A percentile compares a stretch with the other conserved stretches of the same genome.
These are phyloP conservation scores for Penicillium sclerotiorum DNA, from an alignment of 2,329 filamentous ascomycete genomes.

Conservation along the genomic window DNA sequence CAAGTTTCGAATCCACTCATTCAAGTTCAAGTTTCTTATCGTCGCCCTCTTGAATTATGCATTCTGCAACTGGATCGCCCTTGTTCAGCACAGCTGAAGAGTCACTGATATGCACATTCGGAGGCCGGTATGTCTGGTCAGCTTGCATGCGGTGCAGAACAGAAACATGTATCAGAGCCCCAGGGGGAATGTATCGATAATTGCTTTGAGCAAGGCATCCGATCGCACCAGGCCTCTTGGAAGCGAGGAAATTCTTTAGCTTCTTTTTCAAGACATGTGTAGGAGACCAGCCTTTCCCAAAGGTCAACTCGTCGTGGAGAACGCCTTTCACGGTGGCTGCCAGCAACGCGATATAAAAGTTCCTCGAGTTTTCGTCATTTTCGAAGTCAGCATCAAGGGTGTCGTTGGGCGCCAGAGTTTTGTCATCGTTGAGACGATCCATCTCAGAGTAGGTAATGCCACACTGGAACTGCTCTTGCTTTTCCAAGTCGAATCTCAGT, in stretches of 20 bases:
- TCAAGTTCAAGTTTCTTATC: too few relatives aligned
- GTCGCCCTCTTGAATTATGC: too few relatives aligned
- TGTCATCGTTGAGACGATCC: background rate
- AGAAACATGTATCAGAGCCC: background rate
- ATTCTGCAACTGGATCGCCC: too few relatives aligned
- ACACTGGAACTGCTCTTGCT: background rate
- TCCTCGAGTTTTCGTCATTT: background rate
- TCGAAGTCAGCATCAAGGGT: too few relatives aligned
- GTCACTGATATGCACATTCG: background rate
- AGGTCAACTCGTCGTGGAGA: background rate
- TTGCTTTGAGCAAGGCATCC: background rate
- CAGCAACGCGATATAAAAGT: background rate
- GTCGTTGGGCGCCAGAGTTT: background rate
- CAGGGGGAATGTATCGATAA: background rate
- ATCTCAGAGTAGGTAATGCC: background rate
- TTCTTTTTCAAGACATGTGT: background rate
- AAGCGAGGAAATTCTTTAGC: background rate
- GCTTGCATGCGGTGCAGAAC: background rate
- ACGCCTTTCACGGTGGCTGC: background rate
- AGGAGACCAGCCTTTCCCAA: background rate
- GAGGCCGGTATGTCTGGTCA: background rate
- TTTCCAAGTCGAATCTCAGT: background rate
- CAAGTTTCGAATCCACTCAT: too few relatives aligned
- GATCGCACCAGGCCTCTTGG: background rate
- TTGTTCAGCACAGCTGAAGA: too few relatives aligned